A percentile compares a stretch with the other conserved stretches of the same genome.
phyloP scores from a whole-genome alignment of 352 stramenopile species.

The Pythium utonaiense region DNA sequence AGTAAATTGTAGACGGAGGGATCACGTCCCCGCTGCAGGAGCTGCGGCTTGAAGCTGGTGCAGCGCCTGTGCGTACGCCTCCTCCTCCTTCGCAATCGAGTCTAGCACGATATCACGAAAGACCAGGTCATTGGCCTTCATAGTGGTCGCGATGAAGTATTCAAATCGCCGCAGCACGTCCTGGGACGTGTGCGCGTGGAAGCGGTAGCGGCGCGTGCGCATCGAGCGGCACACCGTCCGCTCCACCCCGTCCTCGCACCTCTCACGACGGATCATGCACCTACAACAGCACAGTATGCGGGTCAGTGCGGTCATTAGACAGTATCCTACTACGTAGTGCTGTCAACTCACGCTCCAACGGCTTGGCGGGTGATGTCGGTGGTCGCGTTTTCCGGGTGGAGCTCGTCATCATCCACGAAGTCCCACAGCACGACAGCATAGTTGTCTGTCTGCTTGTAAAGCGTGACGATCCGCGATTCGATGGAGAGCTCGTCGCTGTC shows the following conservation, averaged over 20 bases:
- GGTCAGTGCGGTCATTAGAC: too few species aligned
- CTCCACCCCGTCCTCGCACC: conserved; percentile 43
- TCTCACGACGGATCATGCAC: conserved; percentile 31
- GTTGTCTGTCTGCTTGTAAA: conserved; percentile 22
- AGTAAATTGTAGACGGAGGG: too few species aligned
- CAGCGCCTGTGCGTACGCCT: not conserved
- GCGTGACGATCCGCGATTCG: conserved; percentile 21
- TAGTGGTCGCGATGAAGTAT: not conserved
- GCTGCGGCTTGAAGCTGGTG: not conserved
- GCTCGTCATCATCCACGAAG: conserved; percentile 26
- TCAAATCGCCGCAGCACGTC: not conserved
- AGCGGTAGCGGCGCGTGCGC: conserved; percentile 2
- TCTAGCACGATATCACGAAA: conserved; percentile 1
- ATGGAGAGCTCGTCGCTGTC: conserved; percentile 9
- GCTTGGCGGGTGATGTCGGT: conserved; percentile 21
- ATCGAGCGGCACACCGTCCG: conserved; percentile 13
- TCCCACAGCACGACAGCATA: conserved; percentile 26
- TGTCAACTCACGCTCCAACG: conserved; percentile 1
- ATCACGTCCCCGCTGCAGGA: too few species aligned
- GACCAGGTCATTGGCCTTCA: conserved; percentile 1
- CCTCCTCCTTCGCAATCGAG: not conserved
- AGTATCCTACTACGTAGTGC: too few species aligned
- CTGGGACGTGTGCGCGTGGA: not conserved
- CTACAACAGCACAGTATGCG: too few species aligned
- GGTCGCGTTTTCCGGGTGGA: conserved; percentile 17